Percentiles rank a stretch among this genome's conserved stretches.
Conservation (phyloP, 2,329 filamentous ascomycete species). For the Chalaropsis thielavioides region DNA sequence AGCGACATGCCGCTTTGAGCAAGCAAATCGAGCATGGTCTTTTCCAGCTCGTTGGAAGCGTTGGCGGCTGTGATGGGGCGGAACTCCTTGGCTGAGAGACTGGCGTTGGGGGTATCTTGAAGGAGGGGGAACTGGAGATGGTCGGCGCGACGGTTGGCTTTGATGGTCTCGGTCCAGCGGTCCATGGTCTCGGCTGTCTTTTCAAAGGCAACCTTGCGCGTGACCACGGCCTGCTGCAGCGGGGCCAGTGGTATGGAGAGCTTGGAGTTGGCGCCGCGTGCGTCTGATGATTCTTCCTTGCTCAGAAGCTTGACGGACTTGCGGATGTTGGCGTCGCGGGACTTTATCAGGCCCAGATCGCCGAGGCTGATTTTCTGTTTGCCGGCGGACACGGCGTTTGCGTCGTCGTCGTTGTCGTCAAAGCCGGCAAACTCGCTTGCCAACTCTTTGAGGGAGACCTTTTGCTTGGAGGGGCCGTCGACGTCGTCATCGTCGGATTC, state of each 20-base stretch:
- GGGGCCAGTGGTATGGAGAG: slow-evolving; percentile 71
- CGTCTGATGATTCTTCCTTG: slow-evolving; percentile 45
- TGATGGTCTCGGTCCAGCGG: slow-evolving; percentile 89
- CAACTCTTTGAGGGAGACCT: slow-evolving; percentile 36
- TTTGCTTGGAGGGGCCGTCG: slow-evolving; percentile 40
- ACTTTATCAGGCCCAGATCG: slow-evolving; percentile 56
- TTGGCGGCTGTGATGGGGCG: slow-evolving; percentile 48
- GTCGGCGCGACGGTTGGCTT: slow-evolving; percentile 81
- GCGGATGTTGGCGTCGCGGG: slow-evolving; percentile 61
- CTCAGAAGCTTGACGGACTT: slow-evolving; percentile 63
- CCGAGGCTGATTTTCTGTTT: slow-evolving; percentile 54
- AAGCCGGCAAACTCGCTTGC: slow-evolving; percentile 56
- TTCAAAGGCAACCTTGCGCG: slow-evolving; percentile 69
- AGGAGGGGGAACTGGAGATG: slow-evolving; percentile 77
- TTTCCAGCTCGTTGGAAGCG: slow-evolving; percentile 67
- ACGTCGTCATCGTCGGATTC: slow-evolving; percentile 37
- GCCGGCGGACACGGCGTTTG: slow-evolving; percentile 33
- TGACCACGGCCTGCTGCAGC: slow-evolving; percentile 71
- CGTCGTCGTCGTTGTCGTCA: slow-evolving; percentile 35
- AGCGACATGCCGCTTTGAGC: slow-evolving; percentile 67
- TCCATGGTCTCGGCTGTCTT: slow-evolving; percentile 85
- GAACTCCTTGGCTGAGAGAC: slow-evolving; percentile 47
- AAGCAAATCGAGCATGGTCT: slow-evolving; percentile 74
- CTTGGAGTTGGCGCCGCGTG: slow-evolving; percentile 39
- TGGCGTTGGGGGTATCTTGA: slow-evolving; percentile 49